Base-by-base conservation (phyloP, 2,329 filamentous ascomycete genomes). In the Hypoxylon sp. region DNA sequence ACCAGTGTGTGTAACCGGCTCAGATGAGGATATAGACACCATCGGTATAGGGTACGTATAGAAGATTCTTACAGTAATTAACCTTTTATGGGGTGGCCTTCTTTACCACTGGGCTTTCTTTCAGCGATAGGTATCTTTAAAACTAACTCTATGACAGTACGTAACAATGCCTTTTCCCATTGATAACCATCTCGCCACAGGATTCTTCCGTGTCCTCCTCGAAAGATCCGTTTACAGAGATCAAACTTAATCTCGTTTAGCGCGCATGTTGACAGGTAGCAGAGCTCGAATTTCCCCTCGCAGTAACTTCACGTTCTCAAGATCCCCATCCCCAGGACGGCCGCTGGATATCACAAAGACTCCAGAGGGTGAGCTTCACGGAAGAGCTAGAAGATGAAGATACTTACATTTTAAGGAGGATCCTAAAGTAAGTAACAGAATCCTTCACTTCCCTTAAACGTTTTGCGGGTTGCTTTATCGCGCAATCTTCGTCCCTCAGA, bases 261-360 rank as follows among this genome's bases (percentile, higher is more conserved):
- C 41, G n/a, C 23, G 25, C 6, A 6, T 28, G 46, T 21, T 68
- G 50, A 68, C 32, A 43, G 2, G 5, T 58, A 32, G 7, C 23
- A 68, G 72, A 74, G 21, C 65, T 74, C 6, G 71, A 74, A 38
- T 74, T 74, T 53, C 51, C 72, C 50, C 21, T 69, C 7, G 69
- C 68, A 4, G 46, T 69, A 41, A 60, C 46, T n/a, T 28, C 65
- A 10, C n/a, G 5, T 32, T 2, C 23, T 5, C 7, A 11, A n/a
- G 72, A 74, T 48, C 60, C 51, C 6, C 71, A 74, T 34, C 69
- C 70, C 25, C 21, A 48, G 1, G 70, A 73, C 6, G 5, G 1
- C 1, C 63, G 72, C 10, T 72, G 67, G 67, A 5, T 62, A 21
- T 73, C 72, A 10, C 23, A 7, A 14, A 59, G 21, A 9, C 32